These are phyloP conservation scores for Talaromyces rugulosus DNA, from an alignment of 2,329 filamentous ascomycete species.

Conservation along the genomic window DNA sequence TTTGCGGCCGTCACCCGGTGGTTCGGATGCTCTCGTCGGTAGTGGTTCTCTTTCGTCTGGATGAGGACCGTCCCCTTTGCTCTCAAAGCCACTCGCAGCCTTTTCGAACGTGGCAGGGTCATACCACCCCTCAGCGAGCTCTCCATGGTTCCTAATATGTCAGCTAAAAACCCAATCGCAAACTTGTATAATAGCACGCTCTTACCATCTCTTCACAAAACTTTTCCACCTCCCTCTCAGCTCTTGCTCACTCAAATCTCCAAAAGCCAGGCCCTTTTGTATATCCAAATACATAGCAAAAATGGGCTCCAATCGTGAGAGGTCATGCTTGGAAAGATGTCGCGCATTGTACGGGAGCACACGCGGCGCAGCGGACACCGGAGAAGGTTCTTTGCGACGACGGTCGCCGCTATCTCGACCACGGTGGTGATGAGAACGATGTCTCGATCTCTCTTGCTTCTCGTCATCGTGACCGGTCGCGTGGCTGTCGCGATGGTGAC, in stretches of 20 bases:
- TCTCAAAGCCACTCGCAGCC: slow-evolving; percentile 24
- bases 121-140: slow-evolving; percentile 90
- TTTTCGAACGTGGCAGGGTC: slow-evolving; percentile 67
- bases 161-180: slow-evolving; percentile 29
- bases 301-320: slow-evolving; percentile 62
- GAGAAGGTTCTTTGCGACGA: slow-evolving; percentile 6
- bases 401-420: slow-evolving; percentile 13
- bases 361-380: slow-evolving; percentile 18
- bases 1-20: neutral
- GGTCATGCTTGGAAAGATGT: slow-evolving; percentile 64
- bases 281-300: slow-evolving; percentile 83
- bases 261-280: slow-evolving; percentile 72
- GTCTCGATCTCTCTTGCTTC: neutral
- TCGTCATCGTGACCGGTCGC: neutral
- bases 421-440: slow-evolving; percentile 13
- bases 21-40: neutral
- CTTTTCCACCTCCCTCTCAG: slow-evolving; percentile 85
- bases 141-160: slow-evolving; percentile 70
- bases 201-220: slow-evolving; percentile 80
- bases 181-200: slow-evolving; percentile 1
- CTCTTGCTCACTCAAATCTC: slow-evolving; percentile 69
- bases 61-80: neutral
- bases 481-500: slow-evolving; percentile 22
- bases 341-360: slow-evolving; percentile 63
- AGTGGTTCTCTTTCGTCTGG: neutral